A percentile compares a stretch with the other conserved stretches of the same genome.
phyloP scores from a whole-genome alignment of 345 rosid species.

The Rhizophora mangle region DNA sequence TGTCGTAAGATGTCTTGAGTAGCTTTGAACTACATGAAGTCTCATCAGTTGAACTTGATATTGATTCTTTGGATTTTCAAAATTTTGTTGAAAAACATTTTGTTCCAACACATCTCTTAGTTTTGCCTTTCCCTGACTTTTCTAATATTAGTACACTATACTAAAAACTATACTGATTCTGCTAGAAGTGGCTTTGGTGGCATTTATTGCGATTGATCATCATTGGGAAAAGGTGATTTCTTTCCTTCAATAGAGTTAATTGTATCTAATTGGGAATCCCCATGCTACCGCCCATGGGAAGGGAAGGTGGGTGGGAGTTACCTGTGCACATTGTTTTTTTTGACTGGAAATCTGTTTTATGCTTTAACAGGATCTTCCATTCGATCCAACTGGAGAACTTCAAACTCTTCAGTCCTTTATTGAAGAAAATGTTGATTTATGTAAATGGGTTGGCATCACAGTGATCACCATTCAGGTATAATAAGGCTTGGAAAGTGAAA shows the following conservation, averaged over 20 bases:
- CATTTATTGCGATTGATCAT: conserved; percentile 74
- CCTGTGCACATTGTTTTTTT: background rate
- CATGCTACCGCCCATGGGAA: background rate
- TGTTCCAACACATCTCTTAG: background rate
- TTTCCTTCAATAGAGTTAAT: background rate
- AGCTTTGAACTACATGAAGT: background rate
- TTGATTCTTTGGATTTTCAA: background rate
- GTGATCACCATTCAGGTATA: conserved; percentile 67
- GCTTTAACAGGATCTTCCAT: conserved; percentile 68
- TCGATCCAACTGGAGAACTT: conserved; percentile 89
- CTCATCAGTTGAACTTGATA: background rate
- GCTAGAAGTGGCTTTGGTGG: conserved; percentile 74
- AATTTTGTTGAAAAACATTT: no score
- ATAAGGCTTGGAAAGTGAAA: background rate
- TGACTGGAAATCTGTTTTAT: background rate
- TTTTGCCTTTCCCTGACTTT: conserved; percentile 32
- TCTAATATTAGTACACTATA: conserved; percentile 52
- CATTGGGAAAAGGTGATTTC: conserved; percentile 70
- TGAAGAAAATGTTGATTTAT: conserved; percentile 61
- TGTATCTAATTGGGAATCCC: background rate
- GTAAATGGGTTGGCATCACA: conserved; percentile 81
- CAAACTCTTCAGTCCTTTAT: conserved; percentile 59
- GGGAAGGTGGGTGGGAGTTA: background rate
- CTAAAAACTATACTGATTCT: conserved; percentile 55
- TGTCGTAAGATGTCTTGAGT: background rate